Evolutionary conservation across 805 yeast species (phyloP).

Genomic region (Saccharomycopsis oosterbeekiorum): DNA sequence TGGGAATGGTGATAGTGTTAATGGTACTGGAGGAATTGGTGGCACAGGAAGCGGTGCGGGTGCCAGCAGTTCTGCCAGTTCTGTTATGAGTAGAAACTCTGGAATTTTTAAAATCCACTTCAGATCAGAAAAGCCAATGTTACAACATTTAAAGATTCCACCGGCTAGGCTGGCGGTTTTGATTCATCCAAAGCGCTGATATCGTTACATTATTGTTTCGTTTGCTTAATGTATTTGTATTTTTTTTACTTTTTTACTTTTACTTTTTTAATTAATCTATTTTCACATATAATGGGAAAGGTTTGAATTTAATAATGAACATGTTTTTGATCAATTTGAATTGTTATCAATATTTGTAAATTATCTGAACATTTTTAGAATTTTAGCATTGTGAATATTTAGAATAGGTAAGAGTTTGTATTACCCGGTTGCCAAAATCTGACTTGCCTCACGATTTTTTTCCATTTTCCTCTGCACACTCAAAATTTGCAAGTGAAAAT

Average conservation of each 20-base stretch:
- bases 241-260: neutral
- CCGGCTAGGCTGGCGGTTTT: constrained; percentile 11
- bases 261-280: neutral
- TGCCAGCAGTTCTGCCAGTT: neutral
- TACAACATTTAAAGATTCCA: constrained; percentile 13
- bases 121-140: constrained; percentile 8
- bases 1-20: neutral
- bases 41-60: neutral
- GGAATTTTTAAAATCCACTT: constrained; percentile 1
- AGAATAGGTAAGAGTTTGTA: no score
- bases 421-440: neutral
- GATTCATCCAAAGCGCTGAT: neutral
- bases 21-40: neutral
- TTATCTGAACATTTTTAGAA: neutral
- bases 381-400: no score
- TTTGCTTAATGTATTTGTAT: no score
- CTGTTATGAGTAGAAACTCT: neutral
- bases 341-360: neutral
- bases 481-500: no score
- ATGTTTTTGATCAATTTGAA: no score
- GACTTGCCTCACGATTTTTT: no score
- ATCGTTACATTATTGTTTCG: neutral
- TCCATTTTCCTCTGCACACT: no score
- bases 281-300: neutral
- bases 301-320: neutral